Percentiles rank a stretch among this genome's conserved stretches.
Evolutionary conservation across 1,284 basidiomycete genomes (phyloP).

Genomic region (Takashimella tepidaria): DNA sequence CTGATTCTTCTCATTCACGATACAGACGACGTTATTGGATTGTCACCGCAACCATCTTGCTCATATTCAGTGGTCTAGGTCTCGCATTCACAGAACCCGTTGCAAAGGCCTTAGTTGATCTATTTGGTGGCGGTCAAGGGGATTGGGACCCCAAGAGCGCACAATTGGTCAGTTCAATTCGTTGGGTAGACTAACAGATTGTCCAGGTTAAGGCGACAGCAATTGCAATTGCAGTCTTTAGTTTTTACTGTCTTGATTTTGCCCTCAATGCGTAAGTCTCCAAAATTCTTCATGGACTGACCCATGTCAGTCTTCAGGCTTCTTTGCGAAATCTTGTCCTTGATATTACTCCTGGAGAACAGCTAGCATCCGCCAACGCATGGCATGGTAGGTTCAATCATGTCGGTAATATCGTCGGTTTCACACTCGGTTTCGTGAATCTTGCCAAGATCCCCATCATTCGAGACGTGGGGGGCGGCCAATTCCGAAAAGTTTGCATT

Average conservation of each 20-base stretch:
- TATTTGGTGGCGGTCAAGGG: slow-evolving; percentile 69
- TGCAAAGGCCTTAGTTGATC: slow-evolving; percentile 69
- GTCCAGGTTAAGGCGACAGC: slow-evolving; percentile 65
- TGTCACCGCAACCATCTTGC: slow-evolving; percentile 68
- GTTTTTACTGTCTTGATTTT: slow-evolving; percentile 92
- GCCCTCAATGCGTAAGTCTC: slow-evolving; percentile 67
- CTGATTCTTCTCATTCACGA: slow-evolving; percentile 81
- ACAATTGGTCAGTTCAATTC: slow-evolving; percentile 52
- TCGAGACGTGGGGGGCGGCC: slow-evolving; percentile 76
- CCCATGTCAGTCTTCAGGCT: slow-evolving; percentile 66
- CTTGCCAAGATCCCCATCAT: slow-evolving; percentile 69
- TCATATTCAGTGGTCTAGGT: slow-evolving; percentile 50
- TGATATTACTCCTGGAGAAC: slow-evolving; percentile 78
- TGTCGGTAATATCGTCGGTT: slow-evolving; percentile 89
- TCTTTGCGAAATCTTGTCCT: slow-evolving; percentile 85
- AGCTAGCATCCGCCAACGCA: slow-evolving; percentile 89
- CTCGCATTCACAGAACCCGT: slow-evolving; percentile 80
- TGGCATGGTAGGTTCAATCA: slow-evolving; percentile 96
- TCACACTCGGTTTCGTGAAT: slow-evolving; percentile 84
- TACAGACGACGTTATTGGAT: slow-evolving; percentile 90
- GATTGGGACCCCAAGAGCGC: slow-evolving; percentile 82
- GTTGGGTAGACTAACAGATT: slow-evolving; percentile 38
- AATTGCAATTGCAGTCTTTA: slow-evolving; percentile 79
- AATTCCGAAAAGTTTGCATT: slow-evolving; percentile 94
- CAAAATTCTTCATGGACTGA: no score